These are phyloP conservation scores for Coemansia pectinata DNA, from an alignment of 192 early-diverging fungal species.

Conservation along the genomic window DNA sequence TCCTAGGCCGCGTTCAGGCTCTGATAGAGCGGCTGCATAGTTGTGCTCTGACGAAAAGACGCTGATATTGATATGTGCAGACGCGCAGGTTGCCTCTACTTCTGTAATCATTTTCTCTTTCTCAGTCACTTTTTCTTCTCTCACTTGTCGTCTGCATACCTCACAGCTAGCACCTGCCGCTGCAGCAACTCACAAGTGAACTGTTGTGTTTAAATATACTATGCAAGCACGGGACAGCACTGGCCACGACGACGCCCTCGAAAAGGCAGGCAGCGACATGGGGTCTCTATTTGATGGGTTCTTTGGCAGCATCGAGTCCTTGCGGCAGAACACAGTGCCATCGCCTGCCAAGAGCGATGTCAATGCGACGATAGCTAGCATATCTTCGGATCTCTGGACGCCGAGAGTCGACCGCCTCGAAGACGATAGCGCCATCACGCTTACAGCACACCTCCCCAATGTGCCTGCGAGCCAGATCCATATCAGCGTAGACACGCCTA, in stretches of 20 bases:
- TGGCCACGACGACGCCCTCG: constrained; percentile 13
- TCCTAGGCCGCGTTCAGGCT: not conserved
- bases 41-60: not conserved
- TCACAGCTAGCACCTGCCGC: not conserved
- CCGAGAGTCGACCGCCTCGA: constrained; percentile 39
- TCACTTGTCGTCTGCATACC: not conserved
- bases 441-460: constrained; percentile 31
- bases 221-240: constrained; percentile 5
- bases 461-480: constrained; percentile 44
- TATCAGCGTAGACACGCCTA: constrained; percentile 35
- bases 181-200: not conserved
- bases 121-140: not conserved
- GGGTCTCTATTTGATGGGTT: constrained; percentile 45
- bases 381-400: constrained; percentile 46
- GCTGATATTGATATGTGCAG: not conserved
- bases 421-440: constrained; percentile 12
- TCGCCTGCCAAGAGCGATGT: constrained; percentile 17
- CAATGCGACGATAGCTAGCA: constrained; percentile 33
- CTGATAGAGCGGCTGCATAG: not conserved
- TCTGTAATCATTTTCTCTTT: not conserved
- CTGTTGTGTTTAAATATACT: not conserved
- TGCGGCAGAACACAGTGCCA: constrained; percentile 23
- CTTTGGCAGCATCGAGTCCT: constrained; percentile 47
- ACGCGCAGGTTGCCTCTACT: not conserved
- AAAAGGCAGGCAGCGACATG: constrained; percentile 44